Conservation (phyloP, 73 alveolate species). For the Uronychia setigera region DNA sequence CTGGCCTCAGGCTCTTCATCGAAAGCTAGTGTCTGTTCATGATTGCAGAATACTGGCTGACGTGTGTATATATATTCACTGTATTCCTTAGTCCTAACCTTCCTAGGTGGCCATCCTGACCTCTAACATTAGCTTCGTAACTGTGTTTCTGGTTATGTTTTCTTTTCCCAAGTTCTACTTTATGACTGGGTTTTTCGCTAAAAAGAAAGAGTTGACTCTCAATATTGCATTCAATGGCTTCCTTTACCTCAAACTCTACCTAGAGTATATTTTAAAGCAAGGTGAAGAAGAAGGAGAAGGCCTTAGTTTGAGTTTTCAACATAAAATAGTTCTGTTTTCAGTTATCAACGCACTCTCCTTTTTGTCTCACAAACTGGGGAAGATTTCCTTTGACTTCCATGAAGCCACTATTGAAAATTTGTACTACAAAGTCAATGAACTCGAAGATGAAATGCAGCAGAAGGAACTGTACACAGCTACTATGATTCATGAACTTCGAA, state of each 20-base stretch:
- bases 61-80: too few species aligned
- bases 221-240: too few species aligned
- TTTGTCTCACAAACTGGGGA: not conserved
- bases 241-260: not conserved
- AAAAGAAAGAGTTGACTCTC: too few species aligned
- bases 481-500: slow-evolving; percentile 46
- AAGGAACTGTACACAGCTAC: slow-evolving; percentile 37
- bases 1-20: not conserved
- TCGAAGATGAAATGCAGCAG: slow-evolving; percentile 2
- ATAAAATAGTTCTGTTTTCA: not conserved
- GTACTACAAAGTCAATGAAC: not conserved
- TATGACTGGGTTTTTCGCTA: too few species aligned
- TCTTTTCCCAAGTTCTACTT: too few species aligned
- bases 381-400: not conserved
- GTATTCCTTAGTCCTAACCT: too few species aligned
- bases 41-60: too few species aligned
- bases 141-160: too few species aligned
- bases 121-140: too few species aligned
- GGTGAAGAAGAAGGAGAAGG: not conserved
- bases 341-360: not conserved
- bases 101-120: too few species aligned
- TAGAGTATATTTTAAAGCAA: too few species aligned
- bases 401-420: not conserved
- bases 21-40: not conserved
- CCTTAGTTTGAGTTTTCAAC: not conserved